Evolutionary conservation across 176 grass and related monocot genomes (phyloP).

Genomic region (Sorghum bicolor): Sorghum_bicolor_NCBIv3 NC_012870.2:49578001-49578500

Average conservation of each 20-base stretch:
- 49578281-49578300: background rate
- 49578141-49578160: background rate
- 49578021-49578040: background rate
- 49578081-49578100: slow-evolving; percentile 9
- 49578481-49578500: background rate
- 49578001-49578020: background rate
- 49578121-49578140: background rate
- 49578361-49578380: slow-evolving; percentile 40
- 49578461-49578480: slow-evolving; percentile 44
- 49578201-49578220: slow-evolving; percentile 26
- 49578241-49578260: background rate
- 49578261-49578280: background rate
- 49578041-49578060: slow-evolving; percentile 6
- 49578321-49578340: background rate
- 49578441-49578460: slow-evolving; percentile 52
- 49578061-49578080: background rate
- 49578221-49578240: background rate
- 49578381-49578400: slow-evolving; percentile 15
- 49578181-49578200: background rate
- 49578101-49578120: slow-evolving; percentile 20
- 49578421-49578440: slow-evolving; percentile 31
- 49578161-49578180: background rate
- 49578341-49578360: slow-evolving; percentile 25
- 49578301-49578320: background rate
- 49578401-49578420: slow-evolving; percentile 47